Evolutionary conservation across 2,329 filamentous ascomycete genomes (phyloP).

Genomic region (Fusarium burgessii): DNA sequence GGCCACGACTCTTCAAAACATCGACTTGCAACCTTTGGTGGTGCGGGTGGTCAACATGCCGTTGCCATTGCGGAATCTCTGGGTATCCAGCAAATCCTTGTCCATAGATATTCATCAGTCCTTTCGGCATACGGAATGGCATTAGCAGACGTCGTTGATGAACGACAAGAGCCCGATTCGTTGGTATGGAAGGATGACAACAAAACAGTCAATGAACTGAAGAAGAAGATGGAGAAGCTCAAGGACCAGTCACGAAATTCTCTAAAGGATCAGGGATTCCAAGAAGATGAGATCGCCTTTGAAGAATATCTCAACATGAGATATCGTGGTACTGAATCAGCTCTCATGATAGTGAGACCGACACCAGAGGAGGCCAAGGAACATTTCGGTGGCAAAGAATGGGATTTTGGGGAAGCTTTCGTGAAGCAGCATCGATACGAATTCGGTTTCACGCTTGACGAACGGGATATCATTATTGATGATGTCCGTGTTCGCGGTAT

Average conservation of each 20-base stretch:
- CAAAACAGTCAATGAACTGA: slow-evolving; percentile 71
- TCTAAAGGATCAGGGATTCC: slow-evolving; percentile 83
- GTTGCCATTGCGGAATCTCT: slow-evolving; percentile 90
- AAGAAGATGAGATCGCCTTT: slow-evolving; percentile 78
- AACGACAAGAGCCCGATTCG: slow-evolving; percentile 83
- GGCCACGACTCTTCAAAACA: slow-evolving; percentile 92
- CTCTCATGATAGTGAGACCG: slow-evolving; percentile 88
- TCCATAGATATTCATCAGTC: slow-evolving; percentile 89
- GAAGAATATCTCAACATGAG: slow-evolving; percentile 96
- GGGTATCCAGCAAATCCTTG: slow-evolving; percentile 85
- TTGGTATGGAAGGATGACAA: slow-evolving; percentile 70
- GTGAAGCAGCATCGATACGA: slow-evolving; percentile 90
- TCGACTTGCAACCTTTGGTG: slow-evolving; percentile 90
- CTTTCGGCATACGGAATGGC: slow-evolving; percentile 94
- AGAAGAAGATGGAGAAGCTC: slow-evolving; percentile 80
- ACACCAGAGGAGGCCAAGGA: slow-evolving; percentile 69
- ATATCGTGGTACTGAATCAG: slow-evolving; percentile 90
- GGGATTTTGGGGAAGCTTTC: slow-evolving; percentile 88
- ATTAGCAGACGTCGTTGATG: slow-evolving; percentile 91
- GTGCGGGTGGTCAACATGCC: slow-evolving; percentile 90
- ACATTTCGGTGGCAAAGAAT: slow-evolving; percentile 73
- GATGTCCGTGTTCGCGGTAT: slow-evolving; percentile 91
- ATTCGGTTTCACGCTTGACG: slow-evolving; percentile 88
- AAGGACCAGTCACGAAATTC: slow-evolving; percentile 78
- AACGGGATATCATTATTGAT: slow-evolving; percentile 89